A percentile compares a stretch with the other conserved stretches of the same genome.
Conservation (phyloP, 148 eudicot genomes). For the Limonium bicolor region DNA sequence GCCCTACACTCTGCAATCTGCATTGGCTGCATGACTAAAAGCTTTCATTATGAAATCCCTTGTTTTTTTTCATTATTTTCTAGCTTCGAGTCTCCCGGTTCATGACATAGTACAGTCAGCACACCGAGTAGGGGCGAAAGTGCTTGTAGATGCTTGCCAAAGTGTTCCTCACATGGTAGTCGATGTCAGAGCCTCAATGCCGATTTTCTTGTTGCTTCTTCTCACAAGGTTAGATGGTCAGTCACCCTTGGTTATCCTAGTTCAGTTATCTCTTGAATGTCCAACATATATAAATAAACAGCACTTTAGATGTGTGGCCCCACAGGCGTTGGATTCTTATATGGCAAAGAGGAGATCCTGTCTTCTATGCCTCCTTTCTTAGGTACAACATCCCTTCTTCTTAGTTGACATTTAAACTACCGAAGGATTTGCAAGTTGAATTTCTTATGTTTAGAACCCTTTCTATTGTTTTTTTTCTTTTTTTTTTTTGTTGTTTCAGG, state of each 20-base stretch:
- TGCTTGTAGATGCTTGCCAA: constrained; percentile 97
- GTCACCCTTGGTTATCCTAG: constrained; percentile 7
- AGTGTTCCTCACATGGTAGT: constrained; percentile 99
- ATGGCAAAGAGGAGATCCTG: constrained; percentile 72
- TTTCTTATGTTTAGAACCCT: not conserved
- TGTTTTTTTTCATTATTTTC: constrained; percentile 4
- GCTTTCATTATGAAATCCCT: not conserved
- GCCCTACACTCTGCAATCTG: not conserved
- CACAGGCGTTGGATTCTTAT: constrained; percentile 96
- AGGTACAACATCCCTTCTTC: constrained; percentile 26
- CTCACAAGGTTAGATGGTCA: constrained; percentile 72
- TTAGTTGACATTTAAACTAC: not conserved
- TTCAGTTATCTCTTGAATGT: constrained; percentile 5
- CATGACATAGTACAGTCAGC: constrained; percentile 67
- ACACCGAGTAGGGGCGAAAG: constrained; percentile 83
- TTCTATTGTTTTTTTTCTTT: too few species aligned
- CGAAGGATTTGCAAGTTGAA: not conserved
- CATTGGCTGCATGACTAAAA: not conserved
- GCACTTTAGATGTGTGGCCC: constrained; percentile 99
- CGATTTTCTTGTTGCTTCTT: constrained; percentile 97
- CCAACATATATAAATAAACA: constrained; percentile 40
- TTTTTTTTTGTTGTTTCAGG: too few species aligned
- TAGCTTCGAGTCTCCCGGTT: constrained; percentile 86
- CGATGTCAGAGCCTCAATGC: constrained; percentile 82
- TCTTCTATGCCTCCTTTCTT: constrained; percentile 88